Percentiles rank a stretch among this genome's conserved stretches.
These are phyloP conservation scores for Pterulicium gracile DNA, from an alignment of 1,284 basidiomycete species.

Conservation along the genomic window DNA sequence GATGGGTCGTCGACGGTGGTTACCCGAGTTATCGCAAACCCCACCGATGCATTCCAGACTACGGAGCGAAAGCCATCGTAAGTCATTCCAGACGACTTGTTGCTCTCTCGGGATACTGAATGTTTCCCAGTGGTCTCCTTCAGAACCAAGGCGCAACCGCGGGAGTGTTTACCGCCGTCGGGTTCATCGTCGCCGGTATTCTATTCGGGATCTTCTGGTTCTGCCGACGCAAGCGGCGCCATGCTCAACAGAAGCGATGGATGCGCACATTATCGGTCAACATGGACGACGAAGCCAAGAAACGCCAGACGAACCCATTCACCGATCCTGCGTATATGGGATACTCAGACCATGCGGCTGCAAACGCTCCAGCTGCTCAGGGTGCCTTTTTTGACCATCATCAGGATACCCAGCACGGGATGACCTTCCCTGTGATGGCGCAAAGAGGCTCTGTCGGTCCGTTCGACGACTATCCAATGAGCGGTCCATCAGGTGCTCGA, in stretches of 20 bases:
- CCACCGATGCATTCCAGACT: neutral
- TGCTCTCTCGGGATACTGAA: slow-evolving; percentile 2
- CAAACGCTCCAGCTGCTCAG: neutral
- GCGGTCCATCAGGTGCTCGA: slow-evolving; percentile 11
- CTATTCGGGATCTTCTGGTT: slow-evolving; percentile 23
- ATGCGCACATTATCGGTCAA: slow-evolving; percentile 25
- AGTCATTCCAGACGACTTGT: slow-evolving; percentile 1
- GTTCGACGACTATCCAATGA: slow-evolving; percentile 11
- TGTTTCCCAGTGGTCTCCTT: slow-evolving; percentile 32
- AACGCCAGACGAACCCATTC: slow-evolving; percentile 21
- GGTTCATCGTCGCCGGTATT: slow-evolving; percentile 28
- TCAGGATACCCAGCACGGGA: neutral
- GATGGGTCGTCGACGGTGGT: neutral
- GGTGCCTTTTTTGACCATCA: neutral
- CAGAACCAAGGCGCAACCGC: slow-evolving; percentile 41
- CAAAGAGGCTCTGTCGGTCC: neutral
- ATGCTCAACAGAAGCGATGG: slow-evolving; percentile 21
- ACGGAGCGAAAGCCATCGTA: neutral
- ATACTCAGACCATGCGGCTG: neutral
- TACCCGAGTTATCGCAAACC: neutral
- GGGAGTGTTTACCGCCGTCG: slow-evolving; percentile 45
- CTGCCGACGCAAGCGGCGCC: slow-evolving; percentile 29
- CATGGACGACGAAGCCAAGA: slow-evolving; percentile 15
- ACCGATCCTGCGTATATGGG: slow-evolving; percentile 15
- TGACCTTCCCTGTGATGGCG: no score